Evolutionary conservation across 352 stramenopile genomes (phyloP).

Genomic region (Hyphochytrium catenoides): DNA sequence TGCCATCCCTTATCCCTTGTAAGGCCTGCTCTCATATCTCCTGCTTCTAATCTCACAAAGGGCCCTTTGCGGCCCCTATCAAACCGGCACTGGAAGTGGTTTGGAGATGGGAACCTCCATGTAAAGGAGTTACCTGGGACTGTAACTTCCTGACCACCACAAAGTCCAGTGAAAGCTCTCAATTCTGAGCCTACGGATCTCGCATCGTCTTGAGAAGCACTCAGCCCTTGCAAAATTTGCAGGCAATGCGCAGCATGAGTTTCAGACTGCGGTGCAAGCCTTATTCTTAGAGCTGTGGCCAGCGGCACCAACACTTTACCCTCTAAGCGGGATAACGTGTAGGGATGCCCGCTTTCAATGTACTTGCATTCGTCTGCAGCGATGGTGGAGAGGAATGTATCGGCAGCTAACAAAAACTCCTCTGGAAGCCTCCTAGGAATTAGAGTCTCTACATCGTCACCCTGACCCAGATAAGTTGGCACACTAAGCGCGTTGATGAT

Average conservation of each 20-base stretch:
- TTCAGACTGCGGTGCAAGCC: slow-evolving; percentile 37
- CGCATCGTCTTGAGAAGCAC: slow-evolving; percentile 5
- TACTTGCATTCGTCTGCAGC: slow-evolving; percentile 50
- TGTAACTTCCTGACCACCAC: slow-evolving; percentile 53
- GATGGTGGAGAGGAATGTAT: slow-evolving; percentile 60
- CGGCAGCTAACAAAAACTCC: slow-evolving; percentile 59
- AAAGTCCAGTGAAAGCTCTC: slow-evolving; percentile 45
- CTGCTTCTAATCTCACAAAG: slow-evolving; percentile 62
- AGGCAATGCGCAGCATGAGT: slow-evolving; percentile 59
- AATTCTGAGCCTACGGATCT: slow-evolving; percentile 40
- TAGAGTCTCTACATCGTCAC: neutral
- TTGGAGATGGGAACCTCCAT: slow-evolving; percentile 59
- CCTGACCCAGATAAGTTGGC: slow-evolving; percentile 7
- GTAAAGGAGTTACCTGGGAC: slow-evolving; percentile 60
- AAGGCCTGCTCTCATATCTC: slow-evolving; percentile 51
- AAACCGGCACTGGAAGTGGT: slow-evolving; percentile 62
- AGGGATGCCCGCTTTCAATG: slow-evolving; percentile 44
- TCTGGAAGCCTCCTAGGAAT: slow-evolving; percentile 20
- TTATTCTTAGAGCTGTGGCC: slow-evolving; percentile 50
- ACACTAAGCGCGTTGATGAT: slow-evolving; percentile 56
- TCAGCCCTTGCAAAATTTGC: slow-evolving; percentile 47
- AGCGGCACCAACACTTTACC: slow-evolving; percentile 45
- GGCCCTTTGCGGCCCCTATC: slow-evolving; percentile 52
- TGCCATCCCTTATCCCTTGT: slow-evolving; percentile 66
- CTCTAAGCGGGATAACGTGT: slow-evolving; percentile 51